Evolutionary conservation across 2,329 filamentous ascomycete species (phyloP), one percentile per base, ranked within the genome.

Genomic region (Eurotiales sp.): DNA sequence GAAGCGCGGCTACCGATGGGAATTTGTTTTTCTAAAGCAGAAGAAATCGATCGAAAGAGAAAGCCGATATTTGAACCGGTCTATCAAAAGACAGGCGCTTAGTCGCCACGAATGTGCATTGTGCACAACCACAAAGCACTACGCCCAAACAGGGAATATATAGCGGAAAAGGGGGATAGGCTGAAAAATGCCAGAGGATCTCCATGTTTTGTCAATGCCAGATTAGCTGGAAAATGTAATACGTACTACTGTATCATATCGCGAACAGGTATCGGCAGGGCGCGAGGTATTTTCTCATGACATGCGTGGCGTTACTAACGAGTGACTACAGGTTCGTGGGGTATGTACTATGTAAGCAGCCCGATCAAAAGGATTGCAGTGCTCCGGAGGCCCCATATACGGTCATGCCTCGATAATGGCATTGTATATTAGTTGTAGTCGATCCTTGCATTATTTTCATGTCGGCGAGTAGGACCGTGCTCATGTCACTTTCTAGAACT

Each of bases 301-400:
- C 47, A 50, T 50, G 47, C 21, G 47, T 50, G 47, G 47, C 47
- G 29, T 43, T 32, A 19, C 14, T 17, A 34, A 21, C 34, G 15
- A 12, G 39, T 29, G n/a, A 42, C 22, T 29, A 17, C 21, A 27
- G 29, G 21, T 25, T 50, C 47, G 29, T 32, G 47, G 39, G 47
- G 47, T 43, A 22, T 50, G 39, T 12, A 21, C 5, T 27, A 27
- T 5, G 25, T 27, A 27, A 21, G 8, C 6, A 37, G 34, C n/a
- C n/a, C n/a, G n/a, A n/a, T n/a, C n/a, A n/a, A n/a, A n/a, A 37
- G 34, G 34, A 37, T 17, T 11, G 34, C 34, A 37, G 34, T 37
- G 15, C 34, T 37, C 34, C 32, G 32, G n/a, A 27, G 25, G 25
- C 10, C 25, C 25, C 30, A 34, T 34, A n/a, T 34, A 34, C 17